Evolutionary conservation across 306 rosid species (phyloP), one percentile per base, ranked within the genome.

Genomic region (Dryas octopetala): DNA sequence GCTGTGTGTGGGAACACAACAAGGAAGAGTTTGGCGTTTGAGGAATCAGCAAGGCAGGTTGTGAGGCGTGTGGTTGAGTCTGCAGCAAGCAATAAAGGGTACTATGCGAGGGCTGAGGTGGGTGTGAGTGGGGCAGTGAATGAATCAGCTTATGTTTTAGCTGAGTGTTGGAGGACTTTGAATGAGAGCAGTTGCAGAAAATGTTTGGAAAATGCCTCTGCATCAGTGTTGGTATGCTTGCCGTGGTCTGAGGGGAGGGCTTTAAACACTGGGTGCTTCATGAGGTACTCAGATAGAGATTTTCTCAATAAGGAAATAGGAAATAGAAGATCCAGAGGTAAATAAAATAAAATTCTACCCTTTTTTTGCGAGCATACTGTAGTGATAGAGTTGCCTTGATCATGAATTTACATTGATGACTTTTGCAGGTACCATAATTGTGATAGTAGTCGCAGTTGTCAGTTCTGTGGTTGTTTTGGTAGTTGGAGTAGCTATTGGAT

Each of bases 221-320:
- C 85, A 38, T 82, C 96, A 4, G 69, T 91, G 16, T 66, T 85
- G 73, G 75, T 79, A 58, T 95, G 98, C 79, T 88, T 95, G 80
- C 98, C 98, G 14, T 78, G 76, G 83, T 82, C 93, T 0, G 97
- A 95, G 79, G 99, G 93, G 15, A 80, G 97, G 15, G 99, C 92
- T 0, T 54, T 92, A 50, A 62, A 90, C 77, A 87, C 97, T 0
- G 97, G 99, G 7, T 95, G 97, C 91, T 91, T 91, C 87, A 82
- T 95, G 93, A 92, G 96, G 86, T 95, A 90, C 83, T 92, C 96
- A 0, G 87, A 91, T 74, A 86, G 3, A 43, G 86, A 95, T 71
- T 95, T 95, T 77, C 93, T 95, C 75, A 91, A 95, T 83, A 81
- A 81, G 74, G 81, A 81, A 77, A 63, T 7, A 19, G 73, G 75